These are phyloP conservation scores for Aureobasidium sp. DNA, from an alignment of 2,329 filamentous ascomycete genomes.

Conservation along the genomic window DNA sequence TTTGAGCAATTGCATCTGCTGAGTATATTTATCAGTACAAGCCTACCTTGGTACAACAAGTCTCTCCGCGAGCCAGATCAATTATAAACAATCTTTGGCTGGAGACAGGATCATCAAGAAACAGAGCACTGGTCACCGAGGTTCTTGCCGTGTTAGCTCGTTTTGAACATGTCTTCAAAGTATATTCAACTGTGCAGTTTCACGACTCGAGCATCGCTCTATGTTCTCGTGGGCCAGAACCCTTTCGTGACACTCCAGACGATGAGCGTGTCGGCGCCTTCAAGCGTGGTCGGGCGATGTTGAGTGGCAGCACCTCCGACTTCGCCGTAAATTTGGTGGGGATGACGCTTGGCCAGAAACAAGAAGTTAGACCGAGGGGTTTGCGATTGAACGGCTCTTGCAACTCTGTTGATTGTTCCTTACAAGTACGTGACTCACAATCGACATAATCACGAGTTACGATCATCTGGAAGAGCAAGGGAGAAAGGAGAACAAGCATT, in stretches of 20 bases:
- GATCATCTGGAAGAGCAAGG: background rate
- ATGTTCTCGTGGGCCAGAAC: too few species aligned
- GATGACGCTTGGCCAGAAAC: constrained; percentile 11
- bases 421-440: background rate
- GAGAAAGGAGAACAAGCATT: background rate
- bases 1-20: background rate
- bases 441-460: background rate
- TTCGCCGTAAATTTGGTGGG: constrained; percentile 8
- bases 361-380: constrained; percentile 8
- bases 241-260: background rate
- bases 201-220: too few species aligned
- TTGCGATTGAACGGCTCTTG: constrained; percentile 4
- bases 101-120: too few species aligned
- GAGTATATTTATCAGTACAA: background rate
- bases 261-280: too few species aligned
- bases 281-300: background rate
- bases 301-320: background rate
- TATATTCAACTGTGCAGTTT: background rate
- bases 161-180: background rate
- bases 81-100: too few species aligned
- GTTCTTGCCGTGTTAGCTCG: background rate
- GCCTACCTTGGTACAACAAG: too few species aligned
- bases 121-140: background rate
- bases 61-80: too few species aligned
- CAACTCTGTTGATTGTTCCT: background rate